Conservation (phyloP, 2,329 filamentous ascomycete genomes). For the Colletotrichum godetiae region DNA sequence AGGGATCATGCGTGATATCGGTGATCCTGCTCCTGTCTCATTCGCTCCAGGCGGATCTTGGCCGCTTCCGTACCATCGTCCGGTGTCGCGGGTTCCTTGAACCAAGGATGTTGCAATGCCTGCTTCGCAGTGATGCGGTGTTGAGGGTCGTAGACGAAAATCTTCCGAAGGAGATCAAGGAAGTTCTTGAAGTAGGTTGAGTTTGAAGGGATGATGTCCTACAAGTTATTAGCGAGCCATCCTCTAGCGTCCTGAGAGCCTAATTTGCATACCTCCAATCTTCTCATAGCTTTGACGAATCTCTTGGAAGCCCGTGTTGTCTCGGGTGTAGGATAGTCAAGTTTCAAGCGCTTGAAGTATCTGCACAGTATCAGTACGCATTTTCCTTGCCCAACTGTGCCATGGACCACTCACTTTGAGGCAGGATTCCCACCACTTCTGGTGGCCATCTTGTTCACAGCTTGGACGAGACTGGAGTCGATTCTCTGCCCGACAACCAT, state of each 20-base stretch:
- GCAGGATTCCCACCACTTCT: constrained; percentile 69
- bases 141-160: constrained; percentile 75
- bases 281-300: constrained; percentile 80
- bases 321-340: constrained; percentile 73
- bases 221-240: constrained; percentile 35
- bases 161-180: constrained; percentile 72
- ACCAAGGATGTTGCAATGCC: constrained; percentile 75
- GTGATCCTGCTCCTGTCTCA: constrained; percentile 54
- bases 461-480: constrained; percentile 67
- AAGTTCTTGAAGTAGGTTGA: constrained; percentile 72
- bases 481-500: constrained; percentile 71
- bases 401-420: constrained; percentile 66
- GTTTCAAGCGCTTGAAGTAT: constrained; percentile 73
- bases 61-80: constrained; percentile 77
- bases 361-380: constrained; percentile 48
- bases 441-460: constrained; percentile 67
- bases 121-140: constrained; percentile 75
- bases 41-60: constrained; percentile 68
- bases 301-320: constrained; percentile 73
- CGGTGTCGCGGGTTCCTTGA: constrained; percentile 70
- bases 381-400: neutral
- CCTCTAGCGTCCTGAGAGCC: neutral
- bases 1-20: constrained; percentile 32
- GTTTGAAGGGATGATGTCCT: constrained; percentile 74
- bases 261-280: constrained; percentile 64